phyloP scores from a whole-genome alignment of 768 basidiomycete genomes.

The Termitomyces sp. region DNA sequence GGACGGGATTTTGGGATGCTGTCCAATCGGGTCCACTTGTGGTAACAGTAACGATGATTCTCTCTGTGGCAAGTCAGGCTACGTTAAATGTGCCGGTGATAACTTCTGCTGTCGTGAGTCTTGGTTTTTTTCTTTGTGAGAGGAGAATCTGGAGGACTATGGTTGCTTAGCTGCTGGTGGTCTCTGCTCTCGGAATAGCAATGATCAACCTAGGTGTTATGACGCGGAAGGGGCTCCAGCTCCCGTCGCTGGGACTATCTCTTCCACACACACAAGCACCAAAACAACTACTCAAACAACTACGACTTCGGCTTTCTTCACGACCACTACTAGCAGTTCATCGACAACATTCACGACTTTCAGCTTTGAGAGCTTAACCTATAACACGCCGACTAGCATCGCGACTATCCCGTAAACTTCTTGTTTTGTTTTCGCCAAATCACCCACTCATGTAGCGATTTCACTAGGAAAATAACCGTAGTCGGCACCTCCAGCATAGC shows the following conservation, averaged over 20 bases:
- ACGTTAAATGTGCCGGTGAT: conserved; percentile 13
- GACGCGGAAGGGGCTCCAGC: background rate
- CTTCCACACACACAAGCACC: background rate
- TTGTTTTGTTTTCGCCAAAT: background rate
- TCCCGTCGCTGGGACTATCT: background rate
- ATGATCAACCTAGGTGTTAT: conserved; percentile 2
- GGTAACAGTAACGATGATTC: conserved; percentile 7
- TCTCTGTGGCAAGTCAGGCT: conserved; percentile 9
- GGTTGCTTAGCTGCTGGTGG: conserved; percentile 12
- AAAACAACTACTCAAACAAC: background rate
- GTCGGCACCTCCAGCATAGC: background rate
- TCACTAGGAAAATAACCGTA: background rate
- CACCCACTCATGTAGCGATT: background rate
- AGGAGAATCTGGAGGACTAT: background rate
- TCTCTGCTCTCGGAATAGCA: conserved; percentile 1
- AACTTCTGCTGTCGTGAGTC: conserved; percentile 19
- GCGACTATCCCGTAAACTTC: background rate
- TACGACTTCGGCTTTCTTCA: background rate
- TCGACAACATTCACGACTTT: background rate
- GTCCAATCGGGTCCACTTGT: conserved; percentile 14
- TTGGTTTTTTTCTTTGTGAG: background rate
- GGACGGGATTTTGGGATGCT: conserved; percentile 17
- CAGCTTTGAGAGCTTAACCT: background rate
- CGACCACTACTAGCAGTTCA: background rate
- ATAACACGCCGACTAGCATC: background rate